Base-by-base conservation (phyloP, 148 eudicot species). In the Silene conica region DNA sequence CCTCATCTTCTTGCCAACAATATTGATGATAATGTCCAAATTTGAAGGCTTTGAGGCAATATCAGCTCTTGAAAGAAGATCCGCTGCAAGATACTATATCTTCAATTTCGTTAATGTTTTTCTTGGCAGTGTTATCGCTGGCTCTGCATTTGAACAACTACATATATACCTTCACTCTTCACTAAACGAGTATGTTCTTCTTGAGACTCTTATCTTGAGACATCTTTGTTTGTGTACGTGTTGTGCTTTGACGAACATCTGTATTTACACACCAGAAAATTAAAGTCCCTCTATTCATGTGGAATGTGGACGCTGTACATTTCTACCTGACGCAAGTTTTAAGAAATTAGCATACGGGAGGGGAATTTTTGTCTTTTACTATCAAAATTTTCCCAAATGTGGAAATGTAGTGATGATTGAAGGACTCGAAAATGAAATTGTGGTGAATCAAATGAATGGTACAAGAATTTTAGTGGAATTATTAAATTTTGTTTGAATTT, bases 21-120 rank as follows among this genome's bases (percentile, higher is more conserved):
- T 96, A 82, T 71, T 96, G 80, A 96, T 92, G 94, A 73, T 92
- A 72, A 92, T 95, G 97, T 85, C 99, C 28, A 96, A 92, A 78
- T 80, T 96, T 77, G 99, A 96, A 82, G 99, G 99, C 57, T 87
- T 86, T 71, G 78, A 84, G 73, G 82, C 91, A 28, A 57, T 83
- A 78, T 96, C 99, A 57, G 31, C 75, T 63, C 85, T 96, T 13
- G 99, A 96, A 80, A 86, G 99, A 83, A 96, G 91, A 80, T 78
- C 94, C 61, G 99, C 99, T 63, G 82, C 92, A 68, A 85, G 89
- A 90, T 96, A 90, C 79, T 96, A 90, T 73, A 70, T 88, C 63
- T 96, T 96, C 88, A 96, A 85, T 80, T 86, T 96, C n/a, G 84
- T 92, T 46, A 96, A 96, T 75, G 93, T 92, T 62, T 96, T 96